A percentile compares a stretch with the other conserved stretches of the same genome.
Evolutionary conservation across 1,139 yeast genomes (phyloP).

Genomic region (Blastobotrys petasosporus): DNA sequence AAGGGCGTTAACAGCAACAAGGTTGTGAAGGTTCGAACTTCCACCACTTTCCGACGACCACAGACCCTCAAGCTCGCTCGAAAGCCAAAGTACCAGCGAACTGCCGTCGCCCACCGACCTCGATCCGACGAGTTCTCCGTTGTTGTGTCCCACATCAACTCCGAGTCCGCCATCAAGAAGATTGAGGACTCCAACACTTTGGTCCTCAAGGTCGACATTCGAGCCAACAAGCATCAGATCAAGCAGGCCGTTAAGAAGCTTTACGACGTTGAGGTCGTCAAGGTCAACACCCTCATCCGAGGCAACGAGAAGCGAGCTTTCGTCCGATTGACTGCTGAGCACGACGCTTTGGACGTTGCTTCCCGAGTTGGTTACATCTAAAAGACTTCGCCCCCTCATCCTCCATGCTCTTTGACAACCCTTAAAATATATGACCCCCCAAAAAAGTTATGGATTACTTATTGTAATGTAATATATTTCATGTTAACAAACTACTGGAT

Average conservation of each 20-base stretch:
- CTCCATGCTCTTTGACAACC: neutral
- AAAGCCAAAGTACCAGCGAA: slow-evolving; percentile 91
- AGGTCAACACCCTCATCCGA: slow-evolving; percentile 94
- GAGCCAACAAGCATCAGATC: slow-evolving; percentile 97
- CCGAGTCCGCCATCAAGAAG: slow-evolving; percentile 99
- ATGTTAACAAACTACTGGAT: neutral
- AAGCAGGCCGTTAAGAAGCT: slow-evolving; percentile 97
- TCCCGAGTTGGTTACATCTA: slow-evolving; percentile 99
- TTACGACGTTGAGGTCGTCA: slow-evolving; percentile 90
- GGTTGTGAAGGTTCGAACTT: slow-evolving; percentile 89
- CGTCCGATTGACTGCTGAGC: slow-evolving; percentile 98
- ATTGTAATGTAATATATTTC: slow-evolving; percentile 8
- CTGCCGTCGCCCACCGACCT: slow-evolving; percentile 95
- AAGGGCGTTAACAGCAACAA: slow-evolving; percentile 95
- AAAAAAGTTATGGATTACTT: neutral
- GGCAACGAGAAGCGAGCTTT: slow-evolving; percentile 99
- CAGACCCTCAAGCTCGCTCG: slow-evolving; percentile 93
- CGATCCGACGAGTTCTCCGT: slow-evolving; percentile 96
- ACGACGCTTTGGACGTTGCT: slow-evolving; percentile 99
- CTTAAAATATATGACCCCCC: neutral
- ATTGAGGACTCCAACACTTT: slow-evolving; percentile 99
- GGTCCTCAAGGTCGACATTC: slow-evolving; percentile 95
- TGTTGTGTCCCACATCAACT: slow-evolving; percentile 91
- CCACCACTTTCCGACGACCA: slow-evolving; percentile 95
- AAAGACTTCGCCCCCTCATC: slow-evolving; percentile 21